Evolutionary conservation across 805 yeast species (phyloP).

Genomic region (Candida loeiensis): DNA sequence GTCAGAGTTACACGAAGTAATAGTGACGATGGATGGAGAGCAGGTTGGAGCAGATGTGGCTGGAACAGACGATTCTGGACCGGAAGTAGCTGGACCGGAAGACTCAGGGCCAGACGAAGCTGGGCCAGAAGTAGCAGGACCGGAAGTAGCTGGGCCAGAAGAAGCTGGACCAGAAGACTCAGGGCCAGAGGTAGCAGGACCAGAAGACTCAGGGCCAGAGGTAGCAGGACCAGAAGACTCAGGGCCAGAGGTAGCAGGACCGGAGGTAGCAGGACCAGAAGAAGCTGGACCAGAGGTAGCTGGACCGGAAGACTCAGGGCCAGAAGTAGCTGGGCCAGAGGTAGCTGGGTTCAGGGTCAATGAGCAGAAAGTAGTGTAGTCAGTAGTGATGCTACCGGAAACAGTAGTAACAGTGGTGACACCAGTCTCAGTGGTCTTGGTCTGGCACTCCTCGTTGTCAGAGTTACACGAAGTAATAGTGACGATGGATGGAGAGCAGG

Average conservation of each 20-base stretch:
- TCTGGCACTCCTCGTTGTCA: background rate
- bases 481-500: background rate
- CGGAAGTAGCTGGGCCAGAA: background rate
- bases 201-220: background rate
- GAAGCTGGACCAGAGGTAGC: background rate
- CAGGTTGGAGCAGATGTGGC: background rate
- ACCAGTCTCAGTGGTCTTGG: background rate
- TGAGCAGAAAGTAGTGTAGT: constrained; percentile 20
- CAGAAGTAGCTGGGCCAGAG: constrained; percentile 6
- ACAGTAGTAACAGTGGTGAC: constrained; percentile 9
- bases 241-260: constrained; percentile 4
- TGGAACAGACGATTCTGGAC: background rate
- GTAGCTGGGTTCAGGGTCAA: constrained; percentile 6
- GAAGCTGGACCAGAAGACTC: background rate
- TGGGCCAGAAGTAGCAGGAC: background rate
- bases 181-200: background rate
- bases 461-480: background rate
- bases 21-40: background rate
- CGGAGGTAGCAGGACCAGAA: constrained; percentile 1
- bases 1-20: background rate
- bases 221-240: constrained; percentile 4
- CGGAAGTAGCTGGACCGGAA: background rate
- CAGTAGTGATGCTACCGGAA: constrained; percentile 7
- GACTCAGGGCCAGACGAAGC: background rate
- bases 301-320: constrained; percentile 3